A percentile compares a stretch with the other conserved stretches of the same genome.
phyloP scores from a whole-genome alignment of 768 basidiomycete genomes.

The Termitomyces sp. region DNA sequence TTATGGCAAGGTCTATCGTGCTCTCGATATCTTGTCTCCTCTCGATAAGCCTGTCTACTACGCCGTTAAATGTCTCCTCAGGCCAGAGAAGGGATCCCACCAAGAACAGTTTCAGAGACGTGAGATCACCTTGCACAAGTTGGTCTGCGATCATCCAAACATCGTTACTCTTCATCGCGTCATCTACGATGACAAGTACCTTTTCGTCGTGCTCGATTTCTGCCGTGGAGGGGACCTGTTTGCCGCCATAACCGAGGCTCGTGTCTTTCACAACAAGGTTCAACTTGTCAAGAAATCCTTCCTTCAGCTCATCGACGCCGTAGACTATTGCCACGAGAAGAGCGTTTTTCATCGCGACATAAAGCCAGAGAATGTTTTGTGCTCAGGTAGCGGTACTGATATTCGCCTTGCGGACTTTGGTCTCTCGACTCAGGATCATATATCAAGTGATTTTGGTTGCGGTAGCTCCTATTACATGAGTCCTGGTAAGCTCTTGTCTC shows the following conservation, averaged over 20 bases:
- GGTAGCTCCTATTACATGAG: slow-evolving; percentile 69
- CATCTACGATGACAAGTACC: slow-evolving; percentile 53
- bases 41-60: slow-evolving; percentile 39
- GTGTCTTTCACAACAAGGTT: slow-evolving; percentile 54
- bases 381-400: slow-evolving; percentile 44
- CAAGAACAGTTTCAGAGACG: slow-evolving; percentile 60
- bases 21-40: slow-evolving; percentile 46
- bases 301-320: slow-evolving; percentile 76
- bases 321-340: slow-evolving; percentile 67
- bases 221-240: slow-evolving; percentile 67
- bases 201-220: slow-evolving; percentile 67
- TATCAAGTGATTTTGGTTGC: slow-evolving; percentile 49
- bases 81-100: slow-evolving; percentile 48
- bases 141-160: slow-evolving; percentile 52
- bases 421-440: slow-evolving; percentile 45
- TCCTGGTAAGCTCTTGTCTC: slow-evolving; percentile 45
- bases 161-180: slow-evolving; percentile 68
- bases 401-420: slow-evolving; percentile 80
- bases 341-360: slow-evolving; percentile 84
- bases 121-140: slow-evolving; percentile 60
- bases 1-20: slow-evolving; percentile 76
- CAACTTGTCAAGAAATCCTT: slow-evolving; percentile 64
- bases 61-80: slow-evolving; percentile 76
- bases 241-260: slow-evolving; percentile 57
- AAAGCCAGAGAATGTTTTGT: slow-evolving; percentile 82